Percentiles rank a stretch among this genome's conserved stretches.
phyloP scores from a whole-genome alignment of 176 grass and related monocot genomes.

The Triticum turgidum region DNA sequence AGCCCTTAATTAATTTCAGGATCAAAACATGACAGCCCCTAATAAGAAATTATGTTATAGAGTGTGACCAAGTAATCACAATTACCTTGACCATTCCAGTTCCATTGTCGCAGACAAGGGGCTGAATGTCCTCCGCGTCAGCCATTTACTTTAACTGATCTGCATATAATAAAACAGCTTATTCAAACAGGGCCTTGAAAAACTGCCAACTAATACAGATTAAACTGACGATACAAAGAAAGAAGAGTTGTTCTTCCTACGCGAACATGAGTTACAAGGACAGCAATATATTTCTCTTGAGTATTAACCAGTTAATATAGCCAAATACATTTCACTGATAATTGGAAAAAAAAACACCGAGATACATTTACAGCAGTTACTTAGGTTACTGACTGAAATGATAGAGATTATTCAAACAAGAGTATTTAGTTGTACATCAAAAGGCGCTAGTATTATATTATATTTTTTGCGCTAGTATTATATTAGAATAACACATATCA shows the following conservation, averaged over 20 bases:
- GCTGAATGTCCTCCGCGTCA: constrained; percentile 76
- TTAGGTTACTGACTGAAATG: background rate
- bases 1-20: background rate
- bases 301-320: background rate
- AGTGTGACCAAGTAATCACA: background rate
- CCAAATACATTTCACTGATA: background rate
- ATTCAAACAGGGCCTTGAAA: background rate
- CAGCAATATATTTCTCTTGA: background rate
- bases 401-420: background rate
- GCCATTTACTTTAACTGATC: constrained; percentile 53
- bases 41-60: background rate
- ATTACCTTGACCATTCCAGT: constrained; percentile 94
- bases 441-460: background rate
- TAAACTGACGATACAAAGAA: background rate
- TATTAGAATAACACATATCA: background rate
- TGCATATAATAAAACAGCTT: background rate
- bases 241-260: background rate
- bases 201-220: constrained; percentile 3
- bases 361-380: background rate
- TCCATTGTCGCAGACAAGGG: constrained; percentile 93
- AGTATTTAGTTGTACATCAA: background rate
- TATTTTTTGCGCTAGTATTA: background rate
- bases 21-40: background rate
- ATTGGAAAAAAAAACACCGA: background rate
- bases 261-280: background rate